These are phyloP conservation scores for Sugiyamaella grinbergsii DNA, from an alignment of 1,139 yeast genomes.

Conservation along the genomic window DNA sequence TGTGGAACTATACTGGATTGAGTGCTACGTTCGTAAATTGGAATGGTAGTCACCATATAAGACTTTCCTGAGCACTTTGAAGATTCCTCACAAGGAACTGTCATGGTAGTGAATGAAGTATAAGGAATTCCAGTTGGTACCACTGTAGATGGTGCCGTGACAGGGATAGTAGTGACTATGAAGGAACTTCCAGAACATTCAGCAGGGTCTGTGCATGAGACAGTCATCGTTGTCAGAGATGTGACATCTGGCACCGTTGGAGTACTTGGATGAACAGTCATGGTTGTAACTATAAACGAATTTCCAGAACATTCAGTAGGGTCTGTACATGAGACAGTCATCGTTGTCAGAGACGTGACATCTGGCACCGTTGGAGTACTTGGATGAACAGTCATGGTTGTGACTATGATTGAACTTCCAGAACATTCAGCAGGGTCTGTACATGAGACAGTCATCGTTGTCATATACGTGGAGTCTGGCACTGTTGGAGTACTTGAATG, in stretches of 20 bases:
- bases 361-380: background rate
- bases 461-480: background rate
- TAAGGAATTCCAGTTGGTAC: slow-evolving; percentile 5
- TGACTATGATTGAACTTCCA: slow-evolving; percentile 9
- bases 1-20: background rate
- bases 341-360: slow-evolving; percentile 4
- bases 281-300: slow-evolving; percentile 12
- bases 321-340: slow-evolving; percentile 17
- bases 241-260: background rate
- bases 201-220: background rate
- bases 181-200: background rate
- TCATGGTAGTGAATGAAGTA: slow-evolving; percentile 15
- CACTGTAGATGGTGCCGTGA: background rate
- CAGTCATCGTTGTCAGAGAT: background rate
- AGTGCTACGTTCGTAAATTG: slow-evolving; percentile 12
- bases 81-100: slow-evolving; percentile 21
- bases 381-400: slow-evolving; percentile 18
- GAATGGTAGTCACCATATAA: slow-evolving; percentile 18
- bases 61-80: slow-evolving; percentile 21
- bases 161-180: background rate
- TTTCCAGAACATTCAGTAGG: slow-evolving; percentile 14
- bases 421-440: slow-evolving; percentile 16
- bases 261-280: slow-evolving; percentile 2
- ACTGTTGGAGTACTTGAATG: background rate
- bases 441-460: slow-evolving; percentile 19